phyloP scores from a whole-genome alignment of 2,329 filamentous ascomycete species.

The Achaetomium macrosporum region DNA sequence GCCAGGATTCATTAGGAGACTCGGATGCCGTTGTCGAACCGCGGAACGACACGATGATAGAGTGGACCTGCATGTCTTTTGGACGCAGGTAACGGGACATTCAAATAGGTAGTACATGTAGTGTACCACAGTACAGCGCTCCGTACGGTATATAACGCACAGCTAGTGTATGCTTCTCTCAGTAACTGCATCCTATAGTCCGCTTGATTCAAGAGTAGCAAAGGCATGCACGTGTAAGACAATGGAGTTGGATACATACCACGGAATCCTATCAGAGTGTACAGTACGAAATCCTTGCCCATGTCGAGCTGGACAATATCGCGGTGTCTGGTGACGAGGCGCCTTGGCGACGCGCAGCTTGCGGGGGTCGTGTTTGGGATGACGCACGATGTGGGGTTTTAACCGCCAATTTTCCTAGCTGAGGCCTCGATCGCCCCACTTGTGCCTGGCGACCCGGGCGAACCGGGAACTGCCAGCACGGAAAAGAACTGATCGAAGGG shows the following conservation, averaged over 20 bases:
- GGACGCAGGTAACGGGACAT: background rate
- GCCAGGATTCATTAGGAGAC: background rate
- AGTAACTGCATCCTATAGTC: no score
- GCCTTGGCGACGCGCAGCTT: slow-evolving; percentile 9
- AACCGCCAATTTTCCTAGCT: background rate
- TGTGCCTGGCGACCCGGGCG: slow-evolving; percentile 4
- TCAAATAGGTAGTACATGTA: no score
- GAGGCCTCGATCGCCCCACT: background rate
- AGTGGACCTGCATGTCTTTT: background rate
- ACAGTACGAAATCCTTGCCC: background rate
- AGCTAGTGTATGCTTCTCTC: no score
- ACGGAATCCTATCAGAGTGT: background rate
- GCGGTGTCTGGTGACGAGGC: slow-evolving; percentile 2
- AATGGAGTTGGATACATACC: no score
- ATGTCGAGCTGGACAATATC: slow-evolving; percentile 12
- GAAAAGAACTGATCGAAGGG: background rate
- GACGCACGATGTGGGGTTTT: background rate
- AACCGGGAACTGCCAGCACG: background rate
- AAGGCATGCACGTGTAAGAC: no score
- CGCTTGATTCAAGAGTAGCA: no score
- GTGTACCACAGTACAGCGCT: no score
- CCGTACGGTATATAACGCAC: no score
- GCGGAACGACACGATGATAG: slow-evolving; percentile 1
- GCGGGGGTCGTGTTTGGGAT: background rate
- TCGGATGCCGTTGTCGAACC: background rate